A percentile compares a stretch with the other conserved stretches of the same genome.
Conservation (phyloP, 176 grass and related monocot genomes). For the Eragrostis curvula region DNA sequence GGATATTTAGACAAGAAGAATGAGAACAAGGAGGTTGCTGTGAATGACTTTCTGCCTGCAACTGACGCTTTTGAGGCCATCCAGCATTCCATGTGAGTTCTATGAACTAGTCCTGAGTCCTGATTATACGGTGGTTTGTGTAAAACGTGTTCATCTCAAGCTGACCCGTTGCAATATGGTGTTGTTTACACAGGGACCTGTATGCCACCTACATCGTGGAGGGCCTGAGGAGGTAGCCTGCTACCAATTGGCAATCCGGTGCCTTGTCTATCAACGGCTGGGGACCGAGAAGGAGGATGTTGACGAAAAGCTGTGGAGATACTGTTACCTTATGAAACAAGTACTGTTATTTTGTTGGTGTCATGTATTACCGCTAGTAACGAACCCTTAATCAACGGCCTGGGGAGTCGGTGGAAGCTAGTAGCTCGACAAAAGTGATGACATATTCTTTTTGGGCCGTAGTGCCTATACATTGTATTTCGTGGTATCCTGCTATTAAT, state of each 20-base stretch:
- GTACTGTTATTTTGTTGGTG: conserved; percentile 33
- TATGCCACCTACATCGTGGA: conserved; percentile 94
- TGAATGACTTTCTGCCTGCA: conserved; percentile 87
- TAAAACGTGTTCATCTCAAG: not conserved
- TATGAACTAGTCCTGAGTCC: not conserved
- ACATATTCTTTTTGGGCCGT: conserved; percentile 29
- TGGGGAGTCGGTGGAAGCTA: conserved; percentile 10
- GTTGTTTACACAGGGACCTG: conserved; percentile 68
- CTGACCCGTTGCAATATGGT: not conserved
- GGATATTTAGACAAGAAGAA: conserved; percentile 91
- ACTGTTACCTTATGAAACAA: not conserved
- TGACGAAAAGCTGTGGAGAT: conserved; percentile 36
- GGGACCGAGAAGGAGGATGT: conserved; percentile 16
- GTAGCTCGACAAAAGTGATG: conserved; percentile 14
- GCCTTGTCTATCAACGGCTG: not conserved
- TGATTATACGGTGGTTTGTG: not conserved
- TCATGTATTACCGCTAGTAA: conserved; percentile 13
- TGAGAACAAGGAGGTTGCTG: conserved; percentile 98
- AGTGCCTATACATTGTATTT: conserved; percentile 1
- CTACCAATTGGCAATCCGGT: not conserved
- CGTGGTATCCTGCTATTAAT: not conserved
- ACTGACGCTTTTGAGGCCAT: conserved; percentile 73
- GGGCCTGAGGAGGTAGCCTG: conserved; percentile 77
- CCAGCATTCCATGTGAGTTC: conserved; percentile 78
- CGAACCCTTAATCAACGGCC: conserved; percentile 2